A percentile compares a stretch with the other conserved stretches of the same genome.
Evolutionary conservation across 495 filamentous ascomycete species (phyloP).

Genomic region (Usnea hakonensis): DNA sequence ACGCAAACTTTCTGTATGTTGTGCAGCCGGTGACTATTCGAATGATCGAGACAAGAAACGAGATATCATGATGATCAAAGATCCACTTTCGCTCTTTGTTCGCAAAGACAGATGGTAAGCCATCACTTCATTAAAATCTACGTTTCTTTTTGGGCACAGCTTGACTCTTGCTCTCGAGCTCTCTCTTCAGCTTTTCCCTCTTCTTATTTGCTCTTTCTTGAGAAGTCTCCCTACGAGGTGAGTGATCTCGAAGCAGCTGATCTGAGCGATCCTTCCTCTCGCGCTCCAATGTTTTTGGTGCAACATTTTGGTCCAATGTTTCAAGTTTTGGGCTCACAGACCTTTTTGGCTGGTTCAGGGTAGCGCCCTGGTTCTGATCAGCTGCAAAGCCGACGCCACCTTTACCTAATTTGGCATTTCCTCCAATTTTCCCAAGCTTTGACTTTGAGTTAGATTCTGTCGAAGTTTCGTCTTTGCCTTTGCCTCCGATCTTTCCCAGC

Average conservation of each 20-base stretch:
- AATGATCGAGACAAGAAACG: neutral
- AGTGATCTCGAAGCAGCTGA: neutral
- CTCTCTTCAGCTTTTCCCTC: constrained; percentile 53
- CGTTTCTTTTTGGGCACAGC: constrained; percentile 61
- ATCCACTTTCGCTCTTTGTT: neutral
- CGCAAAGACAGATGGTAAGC: neutral
- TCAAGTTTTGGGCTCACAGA: neutral
- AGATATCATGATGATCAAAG: neutral
- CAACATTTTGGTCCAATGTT: neutral
- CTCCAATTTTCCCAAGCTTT: constrained; percentile 25
- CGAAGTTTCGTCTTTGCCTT: neutral
- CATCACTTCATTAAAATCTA: constrained; percentile 41
- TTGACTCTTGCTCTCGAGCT: constrained; percentile 57
- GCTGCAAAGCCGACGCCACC: constrained; percentile 1
- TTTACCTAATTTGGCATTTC: constrained; percentile 9
- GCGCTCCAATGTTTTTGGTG: constrained; percentile 23
- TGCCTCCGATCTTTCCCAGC: neutral
- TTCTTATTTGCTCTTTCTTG: constrained; percentile 55
- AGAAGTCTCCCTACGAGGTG: constrained; percentile 19
- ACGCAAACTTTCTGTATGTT: neutral
- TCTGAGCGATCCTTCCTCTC: constrained; percentile 28
- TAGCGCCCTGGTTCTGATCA: neutral
- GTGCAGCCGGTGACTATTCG: neutral
- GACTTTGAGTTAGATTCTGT: constrained; percentile 21
- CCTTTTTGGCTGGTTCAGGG: neutral